phyloP scores from a whole-genome alignment of 1,139 yeast genomes.

The Scheffersomyces titani region DNA sequence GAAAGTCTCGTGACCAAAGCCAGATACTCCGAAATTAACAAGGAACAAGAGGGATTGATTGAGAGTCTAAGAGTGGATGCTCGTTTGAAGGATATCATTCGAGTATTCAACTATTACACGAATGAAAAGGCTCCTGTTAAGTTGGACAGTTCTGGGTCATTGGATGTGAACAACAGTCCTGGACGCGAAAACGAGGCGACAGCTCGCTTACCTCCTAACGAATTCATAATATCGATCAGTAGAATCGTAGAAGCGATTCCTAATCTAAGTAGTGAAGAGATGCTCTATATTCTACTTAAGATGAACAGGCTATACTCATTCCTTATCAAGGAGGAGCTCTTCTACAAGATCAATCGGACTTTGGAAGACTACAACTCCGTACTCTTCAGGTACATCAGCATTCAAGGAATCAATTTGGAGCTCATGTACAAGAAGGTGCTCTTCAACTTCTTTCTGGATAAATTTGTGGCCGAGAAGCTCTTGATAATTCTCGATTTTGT shows the following conservation, averaged over 20 bases:
- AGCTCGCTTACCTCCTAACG: constrained; percentile 20
- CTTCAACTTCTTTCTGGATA: constrained; percentile 23
- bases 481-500: constrained; percentile 35
- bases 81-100: constrained; percentile 27
- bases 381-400: constrained; percentile 34
- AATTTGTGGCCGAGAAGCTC: constrained; percentile 12
- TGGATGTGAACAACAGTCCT: constrained; percentile 7
- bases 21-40: constrained; percentile 13
- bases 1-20: constrained; percentile 33
- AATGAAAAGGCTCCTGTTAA: constrained; percentile 19
- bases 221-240: constrained; percentile 24
- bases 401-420: constrained; percentile 38
- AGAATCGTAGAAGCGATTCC: constrained; percentile 22
- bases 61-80: constrained; percentile 22
- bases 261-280: constrained; percentile 28
- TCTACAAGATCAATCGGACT: constrained; percentile 37
- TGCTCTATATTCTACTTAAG: constrained; percentile 35
- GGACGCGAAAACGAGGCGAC: constrained; percentile 4
- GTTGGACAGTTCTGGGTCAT: constrained; percentile 1
- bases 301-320: constrained; percentile 30
- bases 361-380: constrained; percentile 34
- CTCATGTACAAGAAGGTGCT: constrained; percentile 25
- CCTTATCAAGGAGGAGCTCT: constrained; percentile 37
- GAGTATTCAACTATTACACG: constrained; percentile 35
- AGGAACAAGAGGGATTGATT: constrained; percentile 18